Evolutionary conservation across 2,329 filamentous ascomycete genomes (phyloP), one percentile per base, ranked within the genome.

Genomic region (Graphilbum ipis-grandicollis): DNA sequence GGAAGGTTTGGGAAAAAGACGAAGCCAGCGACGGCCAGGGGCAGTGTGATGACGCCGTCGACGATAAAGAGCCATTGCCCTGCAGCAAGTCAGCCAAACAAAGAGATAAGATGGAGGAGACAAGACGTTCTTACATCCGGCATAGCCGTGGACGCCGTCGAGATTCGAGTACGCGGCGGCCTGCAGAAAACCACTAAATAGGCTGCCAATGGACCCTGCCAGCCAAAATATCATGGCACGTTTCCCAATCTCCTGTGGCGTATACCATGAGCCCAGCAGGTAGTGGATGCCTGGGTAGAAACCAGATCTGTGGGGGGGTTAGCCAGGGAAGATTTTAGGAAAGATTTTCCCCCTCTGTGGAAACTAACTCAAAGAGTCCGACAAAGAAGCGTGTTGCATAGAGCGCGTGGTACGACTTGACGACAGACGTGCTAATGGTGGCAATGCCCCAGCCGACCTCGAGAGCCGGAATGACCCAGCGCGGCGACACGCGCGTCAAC

Each of bases 191-290:
- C 54, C 54, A 31, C 48, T 51, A 14, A 55, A 44, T 40, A 56
- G 48, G 4, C 15, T 21, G 6, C 46, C 46, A 66, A 67, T 66
- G 2, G 75, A 57, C 1, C 71, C 71, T 10, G 68, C 70, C 0
- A 68, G 60, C 1, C 69, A 74, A 47, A 78, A 79, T 34, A 79
- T 67, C 33, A 68, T 72, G 4, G 63, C 69, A 2, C 75, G 62
- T 48, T 77, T 78, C 1, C 69, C 71, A 0, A 79, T 60, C 41
- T 78, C 73, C 12, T 59, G 56, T 14, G 63, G 60, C 0, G 64
- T 75, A 45, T 76, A 77, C 71, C 72, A 77, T 0, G 66, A 55
- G 7, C 60, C 59, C 3, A 63, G 51, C 36, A 62, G 52, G 39
- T 60, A 62, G 41, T 61, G 58, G 31, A 71, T 60, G 19, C 68